Percentiles rank a stretch among this genome's conserved stretches.
These are phyloP conservation scores for Cyberlindnera mrakii DNA, from an alignment of 805 yeast genomes.

Conservation along the genomic window DNA sequence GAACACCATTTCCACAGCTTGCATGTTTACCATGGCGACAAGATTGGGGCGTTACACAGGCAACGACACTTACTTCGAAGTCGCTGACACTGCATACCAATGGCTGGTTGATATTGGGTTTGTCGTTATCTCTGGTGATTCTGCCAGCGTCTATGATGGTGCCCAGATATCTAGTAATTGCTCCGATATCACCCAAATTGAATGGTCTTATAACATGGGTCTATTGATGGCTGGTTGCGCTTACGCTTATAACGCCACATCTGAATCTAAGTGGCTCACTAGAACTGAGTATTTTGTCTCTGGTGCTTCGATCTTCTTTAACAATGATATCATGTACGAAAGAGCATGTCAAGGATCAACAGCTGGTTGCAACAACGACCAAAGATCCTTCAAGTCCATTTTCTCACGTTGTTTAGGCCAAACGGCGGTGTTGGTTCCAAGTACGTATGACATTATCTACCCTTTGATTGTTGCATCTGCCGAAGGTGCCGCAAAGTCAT, in stretches of 20 bases:
- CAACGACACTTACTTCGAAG: constrained; percentile 46
- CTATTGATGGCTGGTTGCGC: constrained; percentile 63
- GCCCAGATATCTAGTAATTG: constrained; percentile 46
- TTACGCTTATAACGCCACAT: constrained; percentile 58
- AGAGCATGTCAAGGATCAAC: constrained; percentile 45
- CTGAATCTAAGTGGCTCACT: constrained; percentile 42
- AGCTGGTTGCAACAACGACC: constrained; percentile 62
- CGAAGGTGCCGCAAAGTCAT: constrained; percentile 60
- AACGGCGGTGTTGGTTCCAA: constrained; percentile 50
- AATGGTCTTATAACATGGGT: constrained; percentile 73
- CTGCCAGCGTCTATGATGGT: constrained; percentile 48
- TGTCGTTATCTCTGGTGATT: constrained; percentile 30
- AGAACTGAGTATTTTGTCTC: constrained; percentile 38
- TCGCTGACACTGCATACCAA: constrained; percentile 49
- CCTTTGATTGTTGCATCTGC: constrained; percentile 46
- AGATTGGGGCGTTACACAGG: constrained; percentile 58
- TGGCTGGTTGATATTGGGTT: constrained; percentile 51
- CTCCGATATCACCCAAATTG: constrained; percentile 38
- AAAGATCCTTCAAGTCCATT: constrained; percentile 68
- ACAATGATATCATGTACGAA: constrained; percentile 51
- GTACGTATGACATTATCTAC: constrained; percentile 35
- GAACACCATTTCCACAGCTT: constrained; percentile 58
- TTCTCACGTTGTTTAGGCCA: constrained; percentile 58
- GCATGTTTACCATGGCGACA: constrained; percentile 56
- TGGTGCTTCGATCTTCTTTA: constrained; percentile 44